Evolutionary conservation across 495 filamentous ascomycete genomes (phyloP), one percentile per base, ranked within the genome.

Genomic region (Chaetomium tenue): DNA sequence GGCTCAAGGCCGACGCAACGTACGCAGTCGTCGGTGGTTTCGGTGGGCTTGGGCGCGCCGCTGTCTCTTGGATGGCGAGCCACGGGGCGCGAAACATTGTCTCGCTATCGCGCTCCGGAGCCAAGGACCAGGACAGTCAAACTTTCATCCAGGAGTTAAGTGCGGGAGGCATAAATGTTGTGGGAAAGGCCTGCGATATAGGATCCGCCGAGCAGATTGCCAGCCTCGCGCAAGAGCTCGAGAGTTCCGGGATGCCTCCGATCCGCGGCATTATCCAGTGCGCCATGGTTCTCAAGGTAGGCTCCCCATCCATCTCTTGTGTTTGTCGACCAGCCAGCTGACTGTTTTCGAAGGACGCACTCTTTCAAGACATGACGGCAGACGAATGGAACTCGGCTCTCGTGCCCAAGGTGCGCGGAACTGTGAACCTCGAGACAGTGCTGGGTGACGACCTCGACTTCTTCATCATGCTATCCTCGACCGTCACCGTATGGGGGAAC

Each of bases 381-480:
- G 13, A 28, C 51, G 67, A 72, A 5, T 56, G 67, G 53, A 5
- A 52, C 16, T 66, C 67, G 2, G 78, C 77, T 8, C 64, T 82
- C 2, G 63, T 63, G 1, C 78, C 80, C 46, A 83, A 83, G 63
- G 69, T 82, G 8, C 26, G 51, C 0, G 81, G 80, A 1, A 65
- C 75, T 0, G 26, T 77, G 5, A 68, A 65, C 23, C 68, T 83
- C 0, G 70, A 83, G 61, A 72, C 72, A 2, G 53, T 64, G 0
- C 26, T 60, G 6, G 30, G 22, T 57, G 9, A 22, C 5, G 65
- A 64, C n/a, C 71, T 88, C 0, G 85, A 87, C 63, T 88, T 88
- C 75, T 87, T 88, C 67, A 68, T 86, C 50, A 74, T 79, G 46
- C 72, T 86, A 18, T 60, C 56, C 16, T 65, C 63, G 11, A 76